Percentiles rank a stretch among this genome's conserved stretches.
Evolutionary conservation across 2,329 filamentous ascomycete species (phyloP).

Genomic region (Scedosporium boydii): DNA sequence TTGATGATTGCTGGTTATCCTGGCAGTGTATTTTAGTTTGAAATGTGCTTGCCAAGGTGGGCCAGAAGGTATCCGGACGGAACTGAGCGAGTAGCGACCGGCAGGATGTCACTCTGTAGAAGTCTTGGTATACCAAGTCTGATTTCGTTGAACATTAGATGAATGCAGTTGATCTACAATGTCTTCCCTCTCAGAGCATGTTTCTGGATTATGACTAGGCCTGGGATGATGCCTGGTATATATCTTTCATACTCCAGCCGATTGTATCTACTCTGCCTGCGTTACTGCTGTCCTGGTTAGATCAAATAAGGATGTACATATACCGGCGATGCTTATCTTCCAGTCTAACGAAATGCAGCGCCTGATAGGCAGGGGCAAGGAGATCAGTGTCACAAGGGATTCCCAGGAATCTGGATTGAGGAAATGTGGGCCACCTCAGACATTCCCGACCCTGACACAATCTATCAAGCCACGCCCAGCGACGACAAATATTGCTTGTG

Average conservation of each 20-base stretch:
- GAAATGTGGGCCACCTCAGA: neutral
- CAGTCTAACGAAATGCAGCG: neutral
- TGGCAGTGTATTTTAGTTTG: neutral
- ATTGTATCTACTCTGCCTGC: neutral
- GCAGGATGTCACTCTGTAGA: neutral
- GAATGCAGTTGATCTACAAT: neutral
- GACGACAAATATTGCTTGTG: no score
- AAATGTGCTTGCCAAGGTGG: neutral
- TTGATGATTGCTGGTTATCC: neutral
- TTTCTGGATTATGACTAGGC: neutral
- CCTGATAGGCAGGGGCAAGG: neutral
- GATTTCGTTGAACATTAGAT: neutral
- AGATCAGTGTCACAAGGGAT: neutral
- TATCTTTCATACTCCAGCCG: neutral
- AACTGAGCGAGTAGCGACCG: neutral
- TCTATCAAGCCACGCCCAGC: neutral
- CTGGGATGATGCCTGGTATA: neutral
- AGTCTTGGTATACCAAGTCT: no score
- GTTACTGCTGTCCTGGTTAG: neutral
- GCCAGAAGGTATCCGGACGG: neutral
- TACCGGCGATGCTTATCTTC: neutral
- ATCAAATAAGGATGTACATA: neutral
- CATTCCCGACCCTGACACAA: neutral
- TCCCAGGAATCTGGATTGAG: neutral
- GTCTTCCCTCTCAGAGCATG: neutral